phyloP scores from a whole-genome alignment of 2,329 filamentous ascomycete species.

The Fusarium lyarnte region DNA sequence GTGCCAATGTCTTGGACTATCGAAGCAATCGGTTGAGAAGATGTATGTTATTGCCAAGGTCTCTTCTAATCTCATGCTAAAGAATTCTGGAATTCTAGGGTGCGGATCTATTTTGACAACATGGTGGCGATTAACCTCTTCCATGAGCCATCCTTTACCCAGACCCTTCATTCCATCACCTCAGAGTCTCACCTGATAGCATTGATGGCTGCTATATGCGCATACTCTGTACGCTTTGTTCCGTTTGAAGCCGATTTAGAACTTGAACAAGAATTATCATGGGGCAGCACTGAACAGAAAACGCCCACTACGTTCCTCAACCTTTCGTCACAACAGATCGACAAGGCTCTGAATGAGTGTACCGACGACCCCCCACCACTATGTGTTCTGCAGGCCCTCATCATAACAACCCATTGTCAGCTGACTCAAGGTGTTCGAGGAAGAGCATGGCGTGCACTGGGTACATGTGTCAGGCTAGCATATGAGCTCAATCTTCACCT shows the following conservation, averaged over 20 bases:
- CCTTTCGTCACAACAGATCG: background rate
- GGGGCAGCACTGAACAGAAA: background rate
- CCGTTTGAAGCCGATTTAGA: background rate
- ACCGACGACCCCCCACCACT: background rate
- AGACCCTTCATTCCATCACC: background rate
- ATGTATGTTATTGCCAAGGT: background rate
- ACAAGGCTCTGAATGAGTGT: background rate
- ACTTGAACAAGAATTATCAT: background rate
- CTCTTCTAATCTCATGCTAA: background rate
- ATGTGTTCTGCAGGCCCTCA: background rate
- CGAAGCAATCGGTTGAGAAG: background rate
- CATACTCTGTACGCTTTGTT: background rate
- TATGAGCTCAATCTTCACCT: background rate
- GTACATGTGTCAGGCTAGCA: background rate
- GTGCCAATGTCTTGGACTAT: background rate
- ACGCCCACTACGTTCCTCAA: background rate
- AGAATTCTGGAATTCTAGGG: accelerated
- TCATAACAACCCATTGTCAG: background rate
- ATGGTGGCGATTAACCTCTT: background rate
- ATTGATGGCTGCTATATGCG: background rate
- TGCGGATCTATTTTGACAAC: background rate
- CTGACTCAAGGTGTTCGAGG: background rate
- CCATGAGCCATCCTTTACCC: background rate
- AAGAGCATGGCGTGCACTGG: background rate
- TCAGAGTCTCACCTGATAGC: background rate